Base-by-base conservation (phyloP, 2,329 filamentous ascomycete genomes). In the Aspergillus pseudoglaucus region DNA sequence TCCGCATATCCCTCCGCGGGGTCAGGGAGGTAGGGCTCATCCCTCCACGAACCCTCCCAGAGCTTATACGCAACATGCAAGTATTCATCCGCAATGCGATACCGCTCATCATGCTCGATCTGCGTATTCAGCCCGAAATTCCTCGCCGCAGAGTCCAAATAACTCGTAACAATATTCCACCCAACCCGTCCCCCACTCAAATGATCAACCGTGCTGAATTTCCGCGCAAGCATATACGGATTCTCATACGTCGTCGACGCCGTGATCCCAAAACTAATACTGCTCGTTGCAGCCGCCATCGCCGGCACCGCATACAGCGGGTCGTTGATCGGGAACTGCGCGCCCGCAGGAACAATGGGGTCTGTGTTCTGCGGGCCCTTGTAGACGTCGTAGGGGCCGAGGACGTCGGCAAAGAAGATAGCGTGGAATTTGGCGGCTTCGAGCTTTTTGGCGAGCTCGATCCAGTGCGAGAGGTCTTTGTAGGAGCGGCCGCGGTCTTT, bases 221-320 rank as follows among this genome's bases (percentile, higher is more conserved):
- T 74, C 2, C 77, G 68, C 1, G 77, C 77, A 7, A 79, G 69
- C 43, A 78, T 75, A 41, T 78, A 79, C 4, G 77, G 75, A 44
- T 75, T 68, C 18, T 80, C 76, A 45, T 78, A 79, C 0, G 77
- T 80, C 0, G 75, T 79, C 0, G 74, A 77, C 0, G 76, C 77
- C 0, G 77, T 80, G 1, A 77, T 74, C 0, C 75, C 77, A 3
- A 80, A 74, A 0, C 74, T 66, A 47, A 78, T 62, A 17, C 67
- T 70, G 51, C 74, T 68, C 0, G 75, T 75, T 3, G 67, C 70
- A 4, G 73, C 65, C 6, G 74, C 72, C 68, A 76, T 70, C 2
- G 74, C 73, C 1, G 74, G 64, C 10, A 77, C 64, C 22, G 62
- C 61, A 48, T 66, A 68, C 12, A 69, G 60, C 0, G 69, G 66